Evolutionary conservation across 2,329 filamentous ascomycete genomes (phyloP).

Genomic region (Tolypocladium sp.): DNA sequence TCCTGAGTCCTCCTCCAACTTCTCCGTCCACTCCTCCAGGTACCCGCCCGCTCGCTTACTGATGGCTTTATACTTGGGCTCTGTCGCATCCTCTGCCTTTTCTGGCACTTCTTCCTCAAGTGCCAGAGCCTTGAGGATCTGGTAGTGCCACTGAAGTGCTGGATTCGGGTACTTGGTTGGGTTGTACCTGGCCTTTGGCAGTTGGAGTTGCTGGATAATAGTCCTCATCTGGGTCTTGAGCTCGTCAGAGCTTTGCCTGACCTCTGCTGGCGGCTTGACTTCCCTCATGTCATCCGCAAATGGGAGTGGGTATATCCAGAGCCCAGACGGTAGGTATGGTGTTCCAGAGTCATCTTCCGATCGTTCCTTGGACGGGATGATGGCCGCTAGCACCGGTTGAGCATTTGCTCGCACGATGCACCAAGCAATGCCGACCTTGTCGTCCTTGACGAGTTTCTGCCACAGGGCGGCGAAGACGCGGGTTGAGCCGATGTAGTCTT

Average conservation of each 20-base stretch:
- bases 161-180: conserved; percentile 87
- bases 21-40: conserved; percentile 66
- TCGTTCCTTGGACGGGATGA: conserved; percentile 65
- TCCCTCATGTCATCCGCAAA: conserved; percentile 83
- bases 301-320: conserved; percentile 84
- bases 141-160: conserved; percentile 93
- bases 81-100: conserved; percentile 63
- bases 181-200: conserved; percentile 79
- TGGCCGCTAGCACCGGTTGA: conserved; percentile 67
- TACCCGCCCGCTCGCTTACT: conserved; percentile 78
- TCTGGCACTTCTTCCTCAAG: conserved; percentile 85
- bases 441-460: conserved; percentile 69
- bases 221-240: conserved; percentile 75
- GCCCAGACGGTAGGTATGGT: conserved; percentile 67
- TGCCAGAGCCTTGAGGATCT: conserved; percentile 82
- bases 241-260: conserved; percentile 52
- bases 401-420: conserved; percentile 76
- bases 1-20: conserved; percentile 49
- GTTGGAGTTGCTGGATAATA: conserved; percentile 76
- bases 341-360: conserved; percentile 55
- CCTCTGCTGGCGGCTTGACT: conserved; percentile 51
- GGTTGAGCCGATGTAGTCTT: conserved; percentile 81
- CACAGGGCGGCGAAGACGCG: conserved; percentile 87
- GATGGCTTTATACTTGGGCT: conserved; percentile 80
- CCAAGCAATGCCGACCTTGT: conserved; percentile 84